Evolutionary conservation across 208 protist genomes (phyloP), one percentile per base, ranked within the genome.

Genomic region (Acanthamoeba quina): DNA sequence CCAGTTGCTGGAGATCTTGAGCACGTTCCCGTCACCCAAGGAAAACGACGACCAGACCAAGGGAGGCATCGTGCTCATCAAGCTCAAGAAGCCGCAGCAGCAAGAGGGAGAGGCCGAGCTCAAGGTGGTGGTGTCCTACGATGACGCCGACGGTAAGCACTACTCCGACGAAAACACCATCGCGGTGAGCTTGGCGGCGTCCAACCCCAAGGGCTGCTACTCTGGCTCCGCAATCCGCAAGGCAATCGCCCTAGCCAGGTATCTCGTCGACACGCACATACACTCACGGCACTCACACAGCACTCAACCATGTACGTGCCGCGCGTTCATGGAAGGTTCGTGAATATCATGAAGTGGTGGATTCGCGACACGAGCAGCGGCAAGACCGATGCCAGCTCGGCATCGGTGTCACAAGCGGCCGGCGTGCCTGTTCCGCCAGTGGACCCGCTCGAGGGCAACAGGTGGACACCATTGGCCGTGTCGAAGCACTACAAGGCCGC

Each of bases 41-140:
- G 64, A 72, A 37, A 17, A 72, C 7, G 31, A 72, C 1, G 64
- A 37, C 11, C 64, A 31, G 64, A 72, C 64, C 64, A 72, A 72
- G 64, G 64, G 64, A 5, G 64, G 64, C 64, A 72, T 72, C 11
- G 64, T 72, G 24, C 64, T 72, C 10, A 72, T 72, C 64, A 72
- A 72, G 31, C 29, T 72, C 11, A 72, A 10, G 24, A 37, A n/a
- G 26, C 64, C 64, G 24, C 29, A 72, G 64, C 64, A 72, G 13
- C 15, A 21, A 37, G 29, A 37, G 0, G 29, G 29, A 11, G 29
- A 72, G 64, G 54, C 54, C 54, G 9, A 21, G 64, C 64, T 72
- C 29, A 72, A 72, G 64, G 64, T 72, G 64, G 29, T 72, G 29
- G 64, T 72, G 64, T 72, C 64, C 64, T 72, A 72, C 26, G 31